Percentiles rank a stretch among this genome's conserved stretches.
These are phyloP conservation scores for Cyclospora cayetanensis DNA, from an alignment of 169 alveolate species.

Conservation along the genomic window DNA sequence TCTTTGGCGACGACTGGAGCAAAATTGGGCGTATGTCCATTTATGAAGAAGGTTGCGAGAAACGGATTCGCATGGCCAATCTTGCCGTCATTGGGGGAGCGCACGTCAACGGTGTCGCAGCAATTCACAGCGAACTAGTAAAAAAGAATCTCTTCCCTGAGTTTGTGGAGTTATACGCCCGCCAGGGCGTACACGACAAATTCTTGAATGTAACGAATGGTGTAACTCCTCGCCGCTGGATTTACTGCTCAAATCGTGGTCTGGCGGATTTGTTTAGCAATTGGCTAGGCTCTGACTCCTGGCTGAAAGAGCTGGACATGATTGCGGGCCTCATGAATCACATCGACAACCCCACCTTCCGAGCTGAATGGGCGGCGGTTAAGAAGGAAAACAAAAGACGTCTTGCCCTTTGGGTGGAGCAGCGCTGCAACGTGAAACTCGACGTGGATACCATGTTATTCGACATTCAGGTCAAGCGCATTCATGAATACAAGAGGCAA, in stretches of 20 bases:
- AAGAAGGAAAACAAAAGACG: slow-evolving; percentile 84
- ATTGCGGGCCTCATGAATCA: slow-evolving; percentile 81
- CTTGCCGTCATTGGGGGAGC: slow-evolving; percentile 89
- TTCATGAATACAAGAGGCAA: slow-evolving; percentile 96
- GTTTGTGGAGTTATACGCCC: slow-evolving; percentile 85
- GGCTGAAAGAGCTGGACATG: slow-evolving; percentile 87
- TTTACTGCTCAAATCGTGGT: slow-evolving; percentile 91
- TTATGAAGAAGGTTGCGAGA: slow-evolving; percentile 90
- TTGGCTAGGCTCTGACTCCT: slow-evolving; percentile 88
- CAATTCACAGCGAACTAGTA: slow-evolving; percentile 91
- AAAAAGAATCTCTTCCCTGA: slow-evolving; percentile 87
- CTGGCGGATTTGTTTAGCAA: slow-evolving; percentile 89
- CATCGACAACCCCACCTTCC: slow-evolving; percentile 80
- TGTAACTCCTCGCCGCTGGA: slow-evolving; percentile 97
- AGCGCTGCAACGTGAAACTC: slow-evolving; percentile 71
- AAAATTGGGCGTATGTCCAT: slow-evolving; percentile 85
- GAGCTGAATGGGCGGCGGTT: slow-evolving; percentile 84
- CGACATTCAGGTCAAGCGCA: slow-evolving; percentile 94
- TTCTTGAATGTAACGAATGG: slow-evolving; percentile 95
- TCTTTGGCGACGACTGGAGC: slow-evolving; percentile 77
- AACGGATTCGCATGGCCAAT: slow-evolving; percentile 95
- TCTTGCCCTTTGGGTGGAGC: slow-evolving; percentile 87
- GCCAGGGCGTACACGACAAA: slow-evolving; percentile 82
- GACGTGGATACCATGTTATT: slow-evolving; percentile 83
- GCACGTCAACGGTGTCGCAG: slow-evolving; percentile 96